Percentiles rank a stretch among this genome's conserved stretches.
These are phyloP conservation scores for Eremochloa ophiuroides DNA, from an alignment of 176 grass and related monocot species.

Conservation along the genomic window DNA sequence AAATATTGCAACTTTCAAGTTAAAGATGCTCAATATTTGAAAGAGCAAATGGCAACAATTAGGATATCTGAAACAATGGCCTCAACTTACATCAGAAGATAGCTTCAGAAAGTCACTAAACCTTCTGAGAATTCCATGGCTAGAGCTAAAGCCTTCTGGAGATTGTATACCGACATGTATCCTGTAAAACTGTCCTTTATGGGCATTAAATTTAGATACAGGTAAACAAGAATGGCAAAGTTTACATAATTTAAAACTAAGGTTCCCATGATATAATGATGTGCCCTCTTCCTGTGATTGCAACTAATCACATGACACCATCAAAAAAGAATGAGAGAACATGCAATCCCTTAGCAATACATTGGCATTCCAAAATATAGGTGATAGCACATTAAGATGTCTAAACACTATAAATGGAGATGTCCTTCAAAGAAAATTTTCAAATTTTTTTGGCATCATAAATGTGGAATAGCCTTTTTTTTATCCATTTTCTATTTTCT, in stretches of 20 bases:
- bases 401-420: neutral
- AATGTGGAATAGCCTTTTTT: neutral
- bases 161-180: conserved; percentile 98
- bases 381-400: neutral
- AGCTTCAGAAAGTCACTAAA: conserved; percentile 96
- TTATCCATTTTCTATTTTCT: neutral
- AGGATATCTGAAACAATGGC: neutral
- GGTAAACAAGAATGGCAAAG: neutral
- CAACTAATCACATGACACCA: neutral
- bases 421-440: neutral
- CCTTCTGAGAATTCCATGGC: conserved; percentile 78
- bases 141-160: conserved; percentile 84
- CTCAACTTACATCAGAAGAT: conserved; percentile 74
- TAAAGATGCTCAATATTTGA: neutral
- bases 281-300: neutral
- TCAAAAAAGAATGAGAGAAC: neutral
- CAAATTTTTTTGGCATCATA: neutral
- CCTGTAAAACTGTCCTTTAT: conserved; percentile 99
- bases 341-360: neutral
- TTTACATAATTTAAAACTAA: conserved; percentile 15
- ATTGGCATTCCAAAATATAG: neutral
- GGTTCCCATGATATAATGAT: neutral
- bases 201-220: conserved; percentile 50
- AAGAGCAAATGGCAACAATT: conserved; percentile 16
- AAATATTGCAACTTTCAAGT: neutral